Evolutionary conservation across 2,329 filamentous ascomycete species (phyloP).

Genomic region (Pseudophaeomoniella oleicola): DNA sequence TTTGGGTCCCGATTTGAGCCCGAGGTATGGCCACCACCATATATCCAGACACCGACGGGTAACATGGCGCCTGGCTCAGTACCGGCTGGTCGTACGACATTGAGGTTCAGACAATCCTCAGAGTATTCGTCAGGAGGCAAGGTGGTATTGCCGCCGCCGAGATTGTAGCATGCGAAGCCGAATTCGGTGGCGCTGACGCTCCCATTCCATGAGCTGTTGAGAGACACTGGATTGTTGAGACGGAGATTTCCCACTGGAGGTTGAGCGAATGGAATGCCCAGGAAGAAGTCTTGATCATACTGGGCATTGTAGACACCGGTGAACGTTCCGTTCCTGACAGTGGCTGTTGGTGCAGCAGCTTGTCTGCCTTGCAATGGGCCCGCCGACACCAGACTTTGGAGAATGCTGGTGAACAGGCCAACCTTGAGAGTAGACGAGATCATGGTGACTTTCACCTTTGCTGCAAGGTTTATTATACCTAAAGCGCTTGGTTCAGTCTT

Average conservation of each 20-base stretch:
- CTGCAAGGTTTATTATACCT: no score
- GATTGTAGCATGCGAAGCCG: no score
- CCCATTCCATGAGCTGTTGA: no score
- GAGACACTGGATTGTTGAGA: constrained; percentile 17
- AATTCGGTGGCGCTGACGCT: background rate
- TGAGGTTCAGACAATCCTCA: constrained; percentile 49
- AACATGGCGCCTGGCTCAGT: constrained; percentile 25
- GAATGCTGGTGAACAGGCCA: no score
- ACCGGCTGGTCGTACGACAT: constrained; percentile 42
- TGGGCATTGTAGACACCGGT: background rate
- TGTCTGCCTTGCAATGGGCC: no score
- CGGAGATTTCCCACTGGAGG: constrained; percentile 32
- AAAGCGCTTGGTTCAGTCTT: no score
- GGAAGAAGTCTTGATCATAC: constrained; percentile 17
- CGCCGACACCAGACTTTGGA: no score
- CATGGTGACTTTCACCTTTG: no score
- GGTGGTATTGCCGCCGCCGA: no score
- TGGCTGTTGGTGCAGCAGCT: background rate
- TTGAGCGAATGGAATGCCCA: constrained; percentile 34
- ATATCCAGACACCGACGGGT: constrained; percentile 48
- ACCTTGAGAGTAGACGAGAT: no score
- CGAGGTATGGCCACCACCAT: constrained; percentile 38
- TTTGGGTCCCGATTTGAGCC: constrained; percentile 38
- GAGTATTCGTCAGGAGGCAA: constrained; percentile 15
- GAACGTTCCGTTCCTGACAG: background rate